phyloP scores from a whole-genome alignment of 2,329 filamentous ascomycete species.

The Monosporascus ibericus region DNA sequence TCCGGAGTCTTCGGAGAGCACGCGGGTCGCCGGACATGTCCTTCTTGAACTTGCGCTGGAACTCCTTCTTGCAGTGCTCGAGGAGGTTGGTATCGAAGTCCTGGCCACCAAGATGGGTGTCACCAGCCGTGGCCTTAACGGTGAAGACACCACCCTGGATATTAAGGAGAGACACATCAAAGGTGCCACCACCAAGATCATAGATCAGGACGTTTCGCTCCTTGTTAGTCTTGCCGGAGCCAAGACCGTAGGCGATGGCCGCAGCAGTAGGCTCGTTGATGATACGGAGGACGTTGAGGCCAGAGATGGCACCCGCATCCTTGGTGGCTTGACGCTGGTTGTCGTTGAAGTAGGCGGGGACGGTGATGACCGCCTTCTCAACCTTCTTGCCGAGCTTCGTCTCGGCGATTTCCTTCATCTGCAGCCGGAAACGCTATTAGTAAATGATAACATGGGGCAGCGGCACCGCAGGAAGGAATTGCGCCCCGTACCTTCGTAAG shows the following conservation, averaged over 20 bases:
- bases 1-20: constrained; percentile 99
- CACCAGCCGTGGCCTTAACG: constrained; percentile 90
- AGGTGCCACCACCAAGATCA: constrained; percentile 90
- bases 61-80: constrained; percentile 90
- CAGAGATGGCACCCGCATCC: constrained; percentile 87
- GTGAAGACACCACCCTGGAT: constrained; percentile 92
- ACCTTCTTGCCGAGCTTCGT: constrained; percentile 76
- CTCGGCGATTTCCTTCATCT: constrained; percentile 77
- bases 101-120: constrained; percentile 95
- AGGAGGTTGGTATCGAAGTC: constrained; percentile 98
- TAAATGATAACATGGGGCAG: too few species aligned
- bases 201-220: constrained; percentile 90
- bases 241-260: constrained; percentile 85
- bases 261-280: constrained; percentile 96
- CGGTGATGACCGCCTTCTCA: constrained; percentile 84
- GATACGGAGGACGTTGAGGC: constrained; percentile 90
- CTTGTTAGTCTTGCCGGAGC: constrained; percentile 65
- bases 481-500: constrained; percentile 50
- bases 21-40: constrained; percentile 92
- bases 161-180: constrained; percentile 88
- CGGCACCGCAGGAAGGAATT: too few species aligned
- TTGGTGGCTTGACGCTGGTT: constrained; percentile 96
- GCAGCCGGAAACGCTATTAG: too few species aligned
- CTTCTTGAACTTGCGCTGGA: constrained; percentile 96
- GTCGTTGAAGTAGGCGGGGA: constrained; percentile 98